phyloP scores from a whole-genome alignment of 192 early-diverging fungal species.

The Linnemannia zychae region DNA sequence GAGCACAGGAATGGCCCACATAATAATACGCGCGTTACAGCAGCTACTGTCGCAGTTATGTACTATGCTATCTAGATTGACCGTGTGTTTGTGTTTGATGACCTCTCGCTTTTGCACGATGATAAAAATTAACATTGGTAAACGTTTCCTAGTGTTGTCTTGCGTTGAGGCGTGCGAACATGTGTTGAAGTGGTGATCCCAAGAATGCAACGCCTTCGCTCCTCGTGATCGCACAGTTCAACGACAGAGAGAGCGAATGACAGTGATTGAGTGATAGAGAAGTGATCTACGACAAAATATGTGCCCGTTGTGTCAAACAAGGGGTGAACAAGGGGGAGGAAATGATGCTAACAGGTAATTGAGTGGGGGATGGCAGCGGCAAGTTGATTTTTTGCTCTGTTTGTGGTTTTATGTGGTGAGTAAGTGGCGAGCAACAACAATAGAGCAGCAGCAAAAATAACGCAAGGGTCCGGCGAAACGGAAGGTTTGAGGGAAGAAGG shows the following conservation, averaged over 20 bases:
- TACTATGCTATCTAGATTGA: not conserved
- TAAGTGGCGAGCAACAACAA: not conserved
- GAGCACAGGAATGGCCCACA: too few species aligned
- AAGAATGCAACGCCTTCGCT: too few species aligned
- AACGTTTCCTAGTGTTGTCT: not conserved
- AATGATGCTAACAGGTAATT: not conserved
- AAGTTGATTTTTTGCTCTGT: not conserved
- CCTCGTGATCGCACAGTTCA: too few species aligned
- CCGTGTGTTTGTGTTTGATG: not conserved
- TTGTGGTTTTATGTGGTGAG: not conserved
- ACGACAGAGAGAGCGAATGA: too few species aligned
- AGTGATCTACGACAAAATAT: too few species aligned
- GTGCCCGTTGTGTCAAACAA: not conserved
- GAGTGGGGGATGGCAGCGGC: not conserved
- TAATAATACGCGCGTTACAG: too few species aligned
- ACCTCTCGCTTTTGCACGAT: not conserved
- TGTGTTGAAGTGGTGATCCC: too few species aligned
- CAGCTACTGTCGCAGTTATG: too few species aligned
- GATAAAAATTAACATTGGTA: not conserved
- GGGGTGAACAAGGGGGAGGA: not conserved
- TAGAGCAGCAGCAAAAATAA: not conserved
- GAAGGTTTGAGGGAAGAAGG: not conserved
- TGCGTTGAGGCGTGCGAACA: too few species aligned
- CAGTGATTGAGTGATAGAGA: too few species aligned
- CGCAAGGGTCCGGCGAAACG: not conserved